Conservation (phyloP, 169 alveolate genomes). For the Eimeria acervulina region DNA sequence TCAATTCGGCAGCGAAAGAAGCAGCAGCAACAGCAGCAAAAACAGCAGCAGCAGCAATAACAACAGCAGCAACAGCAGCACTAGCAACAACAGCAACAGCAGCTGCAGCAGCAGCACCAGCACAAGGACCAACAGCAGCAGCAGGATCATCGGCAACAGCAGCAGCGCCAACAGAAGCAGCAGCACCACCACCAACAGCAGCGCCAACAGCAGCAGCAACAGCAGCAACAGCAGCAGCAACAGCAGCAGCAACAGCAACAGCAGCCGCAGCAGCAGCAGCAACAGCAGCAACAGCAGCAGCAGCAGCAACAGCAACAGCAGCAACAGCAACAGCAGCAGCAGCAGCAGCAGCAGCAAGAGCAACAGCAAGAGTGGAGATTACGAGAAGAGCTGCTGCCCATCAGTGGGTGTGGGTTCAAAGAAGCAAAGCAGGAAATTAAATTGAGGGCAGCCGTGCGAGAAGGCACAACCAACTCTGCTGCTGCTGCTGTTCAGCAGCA, state of each 20-base stretch:
- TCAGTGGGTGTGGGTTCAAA: background rate
- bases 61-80: background rate
- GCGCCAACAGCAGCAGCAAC: background rate
- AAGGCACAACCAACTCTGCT: background rate
- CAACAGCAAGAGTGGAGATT: background rate
- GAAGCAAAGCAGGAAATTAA: conserved; percentile 5
- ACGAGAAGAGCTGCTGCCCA: background rate
- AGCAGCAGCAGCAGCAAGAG: conserved; percentile 20
- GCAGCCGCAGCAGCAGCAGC: background rate
- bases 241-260: background rate
- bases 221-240: background rate
- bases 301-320: conserved; percentile 2
- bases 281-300: background rate
- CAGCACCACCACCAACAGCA: background rate
- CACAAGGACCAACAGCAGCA: conserved; percentile 7
- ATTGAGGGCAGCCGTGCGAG: background rate
- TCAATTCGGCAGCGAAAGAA: background rate
- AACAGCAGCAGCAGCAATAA: background rate
- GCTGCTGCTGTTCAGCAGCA: conserved; percentile 22
- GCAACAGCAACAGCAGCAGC: conserved; percentile 24
- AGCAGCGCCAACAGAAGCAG: background rate
- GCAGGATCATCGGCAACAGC: conserved; percentile 1
- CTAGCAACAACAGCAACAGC: background rate
- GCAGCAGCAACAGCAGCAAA: conserved; percentile 5
- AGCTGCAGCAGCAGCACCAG: conserved; percentile 20